Evolutionary conservation across 805 yeast genomes (phyloP).

Genomic region (Teunomyces gatunensis): DNA sequence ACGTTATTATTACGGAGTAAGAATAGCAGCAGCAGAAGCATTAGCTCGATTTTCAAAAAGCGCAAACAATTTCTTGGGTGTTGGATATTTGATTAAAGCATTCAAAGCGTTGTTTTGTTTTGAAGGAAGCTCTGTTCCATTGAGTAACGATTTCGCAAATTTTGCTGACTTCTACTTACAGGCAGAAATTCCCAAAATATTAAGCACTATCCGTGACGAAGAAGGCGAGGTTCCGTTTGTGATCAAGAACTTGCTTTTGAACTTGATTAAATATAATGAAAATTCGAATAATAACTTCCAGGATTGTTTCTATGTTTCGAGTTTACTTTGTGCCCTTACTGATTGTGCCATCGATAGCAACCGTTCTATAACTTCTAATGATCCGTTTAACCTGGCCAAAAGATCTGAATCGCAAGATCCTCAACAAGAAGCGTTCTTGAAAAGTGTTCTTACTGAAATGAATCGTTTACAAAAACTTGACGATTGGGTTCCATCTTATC

Average conservation of each 20-base stretch:
- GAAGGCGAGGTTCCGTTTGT: constrained; percentile 58
- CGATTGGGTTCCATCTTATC: constrained; percentile 79
- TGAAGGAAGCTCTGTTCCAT: constrained; percentile 57
- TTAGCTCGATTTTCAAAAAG: constrained; percentile 65
- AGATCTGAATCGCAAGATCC: constrained; percentile 6
- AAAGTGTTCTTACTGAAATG: constrained; percentile 55
- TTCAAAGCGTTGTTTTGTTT: constrained; percentile 74
- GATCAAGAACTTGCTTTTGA: constrained; percentile 62
- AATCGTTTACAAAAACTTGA: constrained; percentile 77
- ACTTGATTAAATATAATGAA: constrained; percentile 77
- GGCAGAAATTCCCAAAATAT: constrained; percentile 61
- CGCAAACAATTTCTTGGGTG: constrained; percentile 66
- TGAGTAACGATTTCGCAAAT: constrained; percentile 77
- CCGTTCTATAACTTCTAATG: constrained; percentile 8
- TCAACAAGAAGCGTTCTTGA: constrained; percentile 17
- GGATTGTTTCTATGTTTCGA: constrained; percentile 66
- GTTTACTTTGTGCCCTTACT: constrained; percentile 55
- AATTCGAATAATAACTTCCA: constrained; percentile 74
- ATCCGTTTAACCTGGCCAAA: constrained; percentile 4
- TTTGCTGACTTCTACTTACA: constrained; percentile 68
- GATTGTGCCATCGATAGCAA: constrained; percentile 20
- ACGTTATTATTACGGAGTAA: constrained; percentile 83
- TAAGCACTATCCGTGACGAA: constrained; percentile 60
- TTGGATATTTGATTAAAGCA: constrained; percentile 66
- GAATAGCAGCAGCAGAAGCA: constrained; percentile 83